Base-by-base conservation (phyloP, 2,329 filamentous ascomycete species). In the Aureobasidium sp. region DNA sequence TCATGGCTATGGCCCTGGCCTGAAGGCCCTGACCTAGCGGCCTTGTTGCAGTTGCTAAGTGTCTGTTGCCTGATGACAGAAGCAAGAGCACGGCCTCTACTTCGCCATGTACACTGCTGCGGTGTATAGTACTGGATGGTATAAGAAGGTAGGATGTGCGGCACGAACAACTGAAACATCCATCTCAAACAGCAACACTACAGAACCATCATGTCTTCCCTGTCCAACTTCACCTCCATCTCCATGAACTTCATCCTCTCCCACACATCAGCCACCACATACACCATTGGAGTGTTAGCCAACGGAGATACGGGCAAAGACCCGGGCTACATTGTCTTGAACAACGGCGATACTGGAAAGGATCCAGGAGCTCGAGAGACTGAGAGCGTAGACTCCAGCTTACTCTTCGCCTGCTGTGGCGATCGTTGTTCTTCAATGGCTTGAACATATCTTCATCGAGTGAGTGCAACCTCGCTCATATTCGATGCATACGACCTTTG, bases 31-130 rank as follows among this genome's bases (percentile, higher is more conserved):
- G 27, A 27, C 37, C 37, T 51, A 51, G 48, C 24, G 48, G 37
- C 37, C 48, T 41, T 51, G 25, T 32, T 16, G 19, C 17, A 19
- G 11, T 39, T 10, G 6, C 10, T 17, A 24, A 51, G 27, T 21
- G 37, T 34, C 27, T 41, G 37, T 37, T 51, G 48, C 48, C 48
- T 51, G 48, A 50, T 50, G 45, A 50, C 45, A 22, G 37, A 34
- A 34, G 19, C 24, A 30, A 51, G 35, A 51, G 48, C 45, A 39
- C 45, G 45, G 45, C 30, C 35, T 51, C 25, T 25, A 51, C 48
- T 51, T 40, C 21, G 48, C 48, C 35, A 32, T 32, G 48, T 34
- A 30, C 37, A 24, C 29, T 16, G n/a, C 21, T 29, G 30, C 17
- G 17, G 32, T 24, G 30, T 2, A 53, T n/a, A 27, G 21, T 22